Conservation (phyloP, 176 grass and related monocot genomes). For the Aegilops tauschii region DNA sequence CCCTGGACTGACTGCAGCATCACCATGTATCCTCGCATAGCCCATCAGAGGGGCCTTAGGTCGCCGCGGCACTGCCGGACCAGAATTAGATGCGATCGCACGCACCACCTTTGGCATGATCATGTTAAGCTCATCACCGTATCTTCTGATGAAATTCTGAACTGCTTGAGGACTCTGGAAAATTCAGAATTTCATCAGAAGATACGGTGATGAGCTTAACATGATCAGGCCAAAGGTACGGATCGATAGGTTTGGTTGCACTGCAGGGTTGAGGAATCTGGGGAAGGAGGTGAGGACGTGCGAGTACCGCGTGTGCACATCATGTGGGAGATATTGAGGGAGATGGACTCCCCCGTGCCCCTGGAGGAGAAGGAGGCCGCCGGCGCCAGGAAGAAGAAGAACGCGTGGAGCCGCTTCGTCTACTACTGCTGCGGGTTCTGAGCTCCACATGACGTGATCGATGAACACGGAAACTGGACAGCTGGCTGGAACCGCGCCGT, state of each 20-base stretch:
- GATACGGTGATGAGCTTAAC: too few relatives aligned
- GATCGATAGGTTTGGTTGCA: background rate
- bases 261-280: constrained; percentile 67
- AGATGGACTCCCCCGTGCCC: constrained; percentile 40
- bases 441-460: background rate
- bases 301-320: constrained; percentile 80
- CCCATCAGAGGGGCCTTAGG: too few relatives aligned
- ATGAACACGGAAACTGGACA: background rate
- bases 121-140: too few relatives aligned
- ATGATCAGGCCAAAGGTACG: background rate
- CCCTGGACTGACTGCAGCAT: too few relatives aligned
- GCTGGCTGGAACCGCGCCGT: background rate
- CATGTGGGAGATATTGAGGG: constrained; percentile 86
- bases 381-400: constrained; percentile 38
- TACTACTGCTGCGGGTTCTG: constrained; percentile 70
- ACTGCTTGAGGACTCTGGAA: too few relatives aligned
- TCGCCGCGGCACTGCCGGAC: too few relatives aligned
- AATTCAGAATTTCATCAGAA: too few relatives aligned
- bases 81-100: too few relatives aligned
- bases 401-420: constrained; percentile 44
- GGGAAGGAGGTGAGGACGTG: constrained; percentile 89
- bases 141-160: too few relatives aligned
- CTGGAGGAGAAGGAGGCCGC: constrained; percentile 42
- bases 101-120: too few relatives aligned
- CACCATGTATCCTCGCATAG: too few relatives aligned